Percentiles rank a stretch among this genome's conserved stretches.
Evolutionary conservation across 2,329 filamentous ascomycete genomes (phyloP).

Genomic region (Dactylellina parvicollis): DNA sequence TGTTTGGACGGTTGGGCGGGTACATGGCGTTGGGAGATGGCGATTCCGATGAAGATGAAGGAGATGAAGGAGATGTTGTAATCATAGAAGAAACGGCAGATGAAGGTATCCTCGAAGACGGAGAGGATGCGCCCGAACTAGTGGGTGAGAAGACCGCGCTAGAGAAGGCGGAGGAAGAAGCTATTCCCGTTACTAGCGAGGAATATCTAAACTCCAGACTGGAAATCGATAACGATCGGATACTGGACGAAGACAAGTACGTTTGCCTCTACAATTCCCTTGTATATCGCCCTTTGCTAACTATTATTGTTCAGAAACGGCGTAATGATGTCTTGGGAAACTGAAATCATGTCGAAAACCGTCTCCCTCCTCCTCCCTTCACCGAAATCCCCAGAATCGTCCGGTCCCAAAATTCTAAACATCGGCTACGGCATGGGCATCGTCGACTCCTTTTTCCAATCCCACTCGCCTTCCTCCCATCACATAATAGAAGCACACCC

Average conservation of each 20-base stretch:
- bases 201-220: slow-evolving; percentile 36
- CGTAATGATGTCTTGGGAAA: slow-evolving; percentile 95
- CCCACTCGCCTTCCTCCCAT: slow-evolving; percentile 73
- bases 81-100: slow-evolving; percentile 60
- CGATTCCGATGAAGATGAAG: slow-evolving; percentile 61
- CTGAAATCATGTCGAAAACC: slow-evolving; percentile 74
- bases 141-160: slow-evolving; percentile 38
- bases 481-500: slow-evolving; percentile 90
- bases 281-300: slow-evolving; percentile 67
- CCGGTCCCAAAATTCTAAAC: slow-evolving; percentile 78
- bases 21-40: slow-evolving; percentile 77
- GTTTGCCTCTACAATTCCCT: slow-evolving; percentile 55
- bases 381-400: slow-evolving; percentile 35
- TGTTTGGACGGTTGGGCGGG: slow-evolving; percentile 82
- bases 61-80: slow-evolving; percentile 63
- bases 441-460: slow-evolving; percentile 79
- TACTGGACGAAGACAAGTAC: slow-evolving; percentile 59
- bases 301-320: slow-evolving; percentile 71
- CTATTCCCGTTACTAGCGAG: slow-evolving; percentile 56
- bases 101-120: slow-evolving; percentile 57
- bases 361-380: slow-evolving; percentile 25
- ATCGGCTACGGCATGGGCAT: slow-evolving; percentile 94
- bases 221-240: slow-evolving; percentile 57
- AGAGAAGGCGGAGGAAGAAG: slow-evolving; percentile 57
- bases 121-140: slow-evolving; percentile 55